Evolutionary conservation across 805 yeast species (phyloP).

Genomic region (Candida mattraensis): DNA sequence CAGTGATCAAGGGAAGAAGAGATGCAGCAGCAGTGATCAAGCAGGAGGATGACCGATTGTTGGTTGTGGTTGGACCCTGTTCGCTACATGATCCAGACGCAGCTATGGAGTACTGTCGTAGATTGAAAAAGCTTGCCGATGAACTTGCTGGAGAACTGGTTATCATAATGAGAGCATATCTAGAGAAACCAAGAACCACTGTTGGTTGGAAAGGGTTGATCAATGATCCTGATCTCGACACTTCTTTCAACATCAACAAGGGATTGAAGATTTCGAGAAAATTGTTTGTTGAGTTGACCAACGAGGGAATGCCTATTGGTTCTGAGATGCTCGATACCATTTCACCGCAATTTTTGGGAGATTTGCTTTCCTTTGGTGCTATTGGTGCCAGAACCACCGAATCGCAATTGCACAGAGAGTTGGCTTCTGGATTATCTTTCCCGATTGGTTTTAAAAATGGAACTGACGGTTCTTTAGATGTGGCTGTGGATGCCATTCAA

Average conservation of each 20-base stretch:
- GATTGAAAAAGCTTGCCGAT: conserved; percentile 64
- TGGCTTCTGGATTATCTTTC: conserved; percentile 97
- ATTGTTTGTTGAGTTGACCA: conserved; percentile 78
- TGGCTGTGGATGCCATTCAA: conserved; percentile 90
- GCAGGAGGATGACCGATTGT: conserved; percentile 77
- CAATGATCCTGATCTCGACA: conserved; percentile 94
- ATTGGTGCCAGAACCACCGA: conserved; percentile 99
- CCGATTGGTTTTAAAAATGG: conserved; percentile 99
- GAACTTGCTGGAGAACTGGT: conserved; percentile 75
- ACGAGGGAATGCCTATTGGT: conserved; percentile 84
- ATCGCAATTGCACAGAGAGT: conserved; percentile 95
- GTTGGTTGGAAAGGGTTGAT: conserved; percentile 99
- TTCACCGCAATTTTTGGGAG: conserved; percentile 93
- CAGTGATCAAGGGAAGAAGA: conserved; percentile 75
- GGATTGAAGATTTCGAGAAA: conserved; percentile 87
- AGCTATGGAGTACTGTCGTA: conserved; percentile 82
- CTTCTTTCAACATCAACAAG: conserved; percentile 90
- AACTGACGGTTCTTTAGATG: conserved; percentile 91
- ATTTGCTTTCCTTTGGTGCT: conserved; percentile 91
- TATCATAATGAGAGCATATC: conserved; percentile 94
- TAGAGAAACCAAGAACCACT: conserved; percentile 98
- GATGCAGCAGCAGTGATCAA: conserved; percentile 73
- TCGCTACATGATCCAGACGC: conserved; percentile 90
- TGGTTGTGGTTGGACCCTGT: conserved; percentile 95
- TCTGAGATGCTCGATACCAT: conserved; percentile 98